Conservation (phyloP, 176 grass and related monocot species). For the Eragrostis nindensis region DNA sequence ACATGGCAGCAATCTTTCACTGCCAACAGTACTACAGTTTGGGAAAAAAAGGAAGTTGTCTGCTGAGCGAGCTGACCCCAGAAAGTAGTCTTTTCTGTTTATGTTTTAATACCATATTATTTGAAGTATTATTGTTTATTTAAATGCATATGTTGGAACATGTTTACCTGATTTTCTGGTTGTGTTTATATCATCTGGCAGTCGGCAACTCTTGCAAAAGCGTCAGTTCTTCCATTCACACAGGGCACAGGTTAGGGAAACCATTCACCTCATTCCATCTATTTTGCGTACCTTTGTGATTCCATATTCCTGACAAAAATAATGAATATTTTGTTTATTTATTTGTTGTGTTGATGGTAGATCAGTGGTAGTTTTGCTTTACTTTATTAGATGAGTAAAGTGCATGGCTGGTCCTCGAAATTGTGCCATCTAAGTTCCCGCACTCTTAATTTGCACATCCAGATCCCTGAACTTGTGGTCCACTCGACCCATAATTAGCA, state of each 20-base stretch:
- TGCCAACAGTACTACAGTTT: slow-evolving; percentile 87
- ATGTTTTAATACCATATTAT: slow-evolving; percentile 34
- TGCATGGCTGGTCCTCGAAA: no score
- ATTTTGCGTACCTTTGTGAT: neutral
- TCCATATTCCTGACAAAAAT: neutral
- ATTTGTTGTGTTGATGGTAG: neutral
- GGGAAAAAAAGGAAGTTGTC: slow-evolving; percentile 92
- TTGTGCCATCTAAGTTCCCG: no score
- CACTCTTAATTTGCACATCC: no score
- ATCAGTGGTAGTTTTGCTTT: neutral
- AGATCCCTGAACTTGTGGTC: no score
- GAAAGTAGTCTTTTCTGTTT: slow-evolving; percentile 67
- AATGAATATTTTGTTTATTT: neutral
- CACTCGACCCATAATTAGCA: no score
- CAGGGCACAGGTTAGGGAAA: slow-evolving; percentile 78
- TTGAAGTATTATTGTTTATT: slow-evolving; percentile 4
- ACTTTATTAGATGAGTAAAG: neutral
- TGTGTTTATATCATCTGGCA: slow-evolving; percentile 54
- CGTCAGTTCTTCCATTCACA: slow-evolving; percentile 98
- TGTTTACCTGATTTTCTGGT: slow-evolving; percentile 32
- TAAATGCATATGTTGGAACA: neutral
- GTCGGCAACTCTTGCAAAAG: slow-evolving; percentile 90
- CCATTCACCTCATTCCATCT: neutral
- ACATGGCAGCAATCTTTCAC: slow-evolving; percentile 72
- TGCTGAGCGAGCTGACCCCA: slow-evolving; percentile 88